Base-by-base conservation (phyloP, 345 rosid genomes). In the Diplotaxis tenuifolia region DNA sequence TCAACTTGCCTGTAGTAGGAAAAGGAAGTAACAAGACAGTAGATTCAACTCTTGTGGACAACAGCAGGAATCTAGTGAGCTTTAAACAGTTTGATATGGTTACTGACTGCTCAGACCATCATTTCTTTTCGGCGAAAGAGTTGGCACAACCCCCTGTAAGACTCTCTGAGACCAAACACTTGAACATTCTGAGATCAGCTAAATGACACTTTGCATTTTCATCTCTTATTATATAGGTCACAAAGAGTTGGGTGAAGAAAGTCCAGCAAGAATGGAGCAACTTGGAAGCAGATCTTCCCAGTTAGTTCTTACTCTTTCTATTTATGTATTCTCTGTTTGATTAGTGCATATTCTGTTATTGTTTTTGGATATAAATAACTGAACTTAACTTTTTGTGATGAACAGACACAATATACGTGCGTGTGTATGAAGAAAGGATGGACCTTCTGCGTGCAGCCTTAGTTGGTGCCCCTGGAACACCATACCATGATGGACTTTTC, bases 211-310 rank as follows among this genome's bases (percentile, higher is more conserved):
- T 31, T 12, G 5, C 49, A 60, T 72, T 47, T 67, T 73, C 59
- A 31, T 63, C 65, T 56, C 60, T 55, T 29, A 16, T 25, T 23
- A 69, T 72, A 91, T 73, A 94, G 98, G 83, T 87, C 29, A 80
- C 85, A 75, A 83, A 82, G 80, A 68, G 85, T 67, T 89, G 96
- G 99, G 75, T 86, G 75, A 95, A 85, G 86, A 92, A 83, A 81
- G 93, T 95, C 79, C 96, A 83, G 74, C 90, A 86, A 80, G 99
- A 95, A 71, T 95, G 99, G 99, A 87, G 81, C 81, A 79, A 83
- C 38, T 81, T 95, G 45, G 84, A 86, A 82, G 80, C 81, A 67
- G 77, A 86, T 80, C 92, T 95, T 73, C 96, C 97, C 14, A 92
- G 99, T 91, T 59, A 78, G 86, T 70, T 73, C 74, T 71, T 70